Base-by-base conservation (phyloP, 2,329 filamentous ascomycete genomes). In the Colletotrichum zoysiae region DNA sequence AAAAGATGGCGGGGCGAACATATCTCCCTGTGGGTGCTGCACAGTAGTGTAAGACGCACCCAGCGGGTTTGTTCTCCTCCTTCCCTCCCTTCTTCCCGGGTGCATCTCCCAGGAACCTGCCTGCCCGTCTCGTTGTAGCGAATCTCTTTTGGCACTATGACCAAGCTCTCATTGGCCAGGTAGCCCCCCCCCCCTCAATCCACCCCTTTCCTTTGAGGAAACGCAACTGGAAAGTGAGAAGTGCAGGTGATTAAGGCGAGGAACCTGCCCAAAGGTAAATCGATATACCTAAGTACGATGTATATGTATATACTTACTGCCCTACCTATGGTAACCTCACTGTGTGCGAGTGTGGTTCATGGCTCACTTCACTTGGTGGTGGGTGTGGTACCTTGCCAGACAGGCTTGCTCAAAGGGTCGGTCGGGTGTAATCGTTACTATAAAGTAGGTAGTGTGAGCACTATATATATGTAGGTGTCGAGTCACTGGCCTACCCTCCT, bases 31-130 rank as follows among this genome's bases (percentile, higher is more conserved):
- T 26, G 30, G 40, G 57, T 26, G 14, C n/a, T 46, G 42, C 46
- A 46, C 30, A 62, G 44, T 48, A n/a, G 44, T 30, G 30, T 5
- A 30, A 30, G 30, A 16, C 23, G 26, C 23, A 3, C 57, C 40
- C 23, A 48, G 60, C 35, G 33, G 46, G 14, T 42, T 61, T 23
- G 30, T 48, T 51, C 30, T 20, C 35, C 44, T 26, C 51, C 23
- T 30, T 23, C 58, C 35, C 48, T 18, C 48, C 51, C n/a, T 38
- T 11, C 59, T 23, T n/a, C 48, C 26, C 46, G 53, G 40, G 23
- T 46, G 35, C 38, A 58, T 38, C 48, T 65, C 14, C 46, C 44
- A 46, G 67, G 67, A 40, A 35, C 44, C 61, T 66, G 53, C 62
- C 26, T 70, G 67, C n/a, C 55, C 46, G 35, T 65, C 53, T 58